Evolutionary conservation across 2,329 filamentous ascomycete genomes (phyloP), one percentile per base, ranked within the genome.

Genomic region (Tolypocladium tundrense): DNA sequence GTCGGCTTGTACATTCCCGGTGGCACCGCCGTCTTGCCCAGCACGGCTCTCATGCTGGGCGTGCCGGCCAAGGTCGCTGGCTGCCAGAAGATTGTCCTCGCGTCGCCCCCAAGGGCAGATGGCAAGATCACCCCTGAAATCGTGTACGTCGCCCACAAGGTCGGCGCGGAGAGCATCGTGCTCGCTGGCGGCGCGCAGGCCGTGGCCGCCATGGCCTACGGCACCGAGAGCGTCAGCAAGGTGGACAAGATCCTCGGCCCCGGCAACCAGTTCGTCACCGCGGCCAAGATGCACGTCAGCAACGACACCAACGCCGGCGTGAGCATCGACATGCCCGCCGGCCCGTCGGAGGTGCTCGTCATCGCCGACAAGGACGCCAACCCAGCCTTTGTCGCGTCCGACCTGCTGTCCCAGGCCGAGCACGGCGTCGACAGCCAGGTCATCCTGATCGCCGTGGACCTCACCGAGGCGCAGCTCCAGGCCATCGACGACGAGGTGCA

Each of bases 181-280:
- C 83, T 99, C 33, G 94, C 94, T 13, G 94, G 94, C 61, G 94
- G 94, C 61, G 94, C 93, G 0, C 94, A 99, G 76, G 94, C 94
- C 50, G 87, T 99, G 42, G 94, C 93, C 24, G 94, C 94, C 53
- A 88, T 99, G 87, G 94, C 94, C 2, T 99, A 99, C 75, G 94
- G 94, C 53, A 99, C 94, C 0, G 88, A 97, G 74, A 93, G 87
- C 65, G 85, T 99, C 55, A 90, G 80, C 72, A 99, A 99, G 78
- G 94, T 99, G 9, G 94, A 99, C 80, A 99, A 99, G 83, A 97
- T 99, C 65, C 84, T 97, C 14, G 94, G 94, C 0, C 94, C 94
- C 3, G 94, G 94, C 41, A 99, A 99, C 75, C 94, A 97, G 73
- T 99, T 97, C 69, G 94, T 99, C 45, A 99, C 94, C 0, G 94